Evolutionary conservation across 2,329 filamentous ascomycete species (phyloP), one percentile per base, ranked within the genome.

Genomic region (Venturiaceae sp.): DNA sequence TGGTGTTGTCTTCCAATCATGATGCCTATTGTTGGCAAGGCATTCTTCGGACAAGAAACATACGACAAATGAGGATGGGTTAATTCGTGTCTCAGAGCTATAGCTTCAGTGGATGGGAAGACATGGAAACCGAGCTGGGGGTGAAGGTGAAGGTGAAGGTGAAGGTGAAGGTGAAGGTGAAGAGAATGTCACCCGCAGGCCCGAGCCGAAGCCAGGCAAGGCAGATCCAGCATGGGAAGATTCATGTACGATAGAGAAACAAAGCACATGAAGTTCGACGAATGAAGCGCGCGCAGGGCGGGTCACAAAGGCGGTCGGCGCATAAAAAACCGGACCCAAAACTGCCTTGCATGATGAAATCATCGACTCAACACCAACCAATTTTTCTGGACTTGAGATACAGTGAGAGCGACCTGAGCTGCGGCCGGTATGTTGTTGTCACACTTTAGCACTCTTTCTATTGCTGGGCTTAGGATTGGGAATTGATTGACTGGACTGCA

Each of bases 341-440:
- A 28, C 44, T 16, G 44, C 44, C 44, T 50, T 50, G 44, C 44
- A 50, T 50, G 44, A 26, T 50, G 52, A 54, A 26, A 33, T 54
- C 52, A 39, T 36, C 32, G 16, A 36, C 36, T 54, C 52, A 54
- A 54, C 32, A 36, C 52, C 52, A 39, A 54, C 52, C 32, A 39
- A 21, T 34, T 54, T 37, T 19, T 13, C 32, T 36, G 13, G 30
- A 54, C 36, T 9, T n/a, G 19, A 53, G n/a, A 34, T 39, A 11
- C 36, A 39, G 36, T 39, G 44, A 50, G 44, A 50, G 30, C 23
- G 44, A 30, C 44, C 44, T 3, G 16, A 32, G 44, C 44, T 50
- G 26, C 44, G 44, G 44, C 26, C 44, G 44, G 30, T 3, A 50
- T 50, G 44, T 50, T 26, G 26, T 16, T 30, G 23, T 50, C 44